phyloP scores from a whole-genome alignment of 176 grass and related monocot genomes.

The Themeda triandra region DNA sequence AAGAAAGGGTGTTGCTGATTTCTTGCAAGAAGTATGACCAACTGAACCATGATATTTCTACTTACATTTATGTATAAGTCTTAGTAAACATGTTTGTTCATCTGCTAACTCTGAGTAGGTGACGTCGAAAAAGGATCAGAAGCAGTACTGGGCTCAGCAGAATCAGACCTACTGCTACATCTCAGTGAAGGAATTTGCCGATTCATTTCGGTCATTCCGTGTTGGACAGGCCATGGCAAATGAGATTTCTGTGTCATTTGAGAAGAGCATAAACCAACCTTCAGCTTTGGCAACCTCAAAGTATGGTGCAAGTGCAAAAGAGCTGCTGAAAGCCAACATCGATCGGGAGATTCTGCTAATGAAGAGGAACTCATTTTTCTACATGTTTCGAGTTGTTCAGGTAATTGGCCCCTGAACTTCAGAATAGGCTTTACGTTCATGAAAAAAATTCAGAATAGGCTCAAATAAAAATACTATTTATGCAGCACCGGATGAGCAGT shows the following conservation, averaged over 20 bases:
- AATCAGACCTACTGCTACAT: neutral
- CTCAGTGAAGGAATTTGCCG: neutral
- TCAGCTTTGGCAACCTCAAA: neutral
- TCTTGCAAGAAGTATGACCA: conserved; percentile 7
- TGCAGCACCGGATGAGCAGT: neutral
- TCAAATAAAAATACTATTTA: neutral
- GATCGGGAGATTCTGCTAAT: neutral
- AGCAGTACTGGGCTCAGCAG: neutral
- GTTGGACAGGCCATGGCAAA: neutral
- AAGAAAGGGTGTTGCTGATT: neutral
- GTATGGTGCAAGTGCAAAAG: neutral
- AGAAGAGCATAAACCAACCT: neutral
- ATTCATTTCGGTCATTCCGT: neutral
- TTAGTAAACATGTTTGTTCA: neutral
- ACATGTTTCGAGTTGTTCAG: conserved; percentile 6
- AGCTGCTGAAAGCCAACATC: neutral
- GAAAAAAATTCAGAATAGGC: neutral
- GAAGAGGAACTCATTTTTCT: conserved; percentile 16
- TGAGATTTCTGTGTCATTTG: neutral
- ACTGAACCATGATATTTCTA: neutral
- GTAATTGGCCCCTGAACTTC: conserved; percentile 8
- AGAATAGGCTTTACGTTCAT: neutral
- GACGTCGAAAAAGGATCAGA: conserved; percentile 18
- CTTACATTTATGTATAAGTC: neutral
- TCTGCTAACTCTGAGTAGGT: neutral